Evolutionary conservation across 768 basidiomycete species (phyloP), one percentile per base, ranked within the genome.

Genomic region (Trametes cingulata): DNA sequence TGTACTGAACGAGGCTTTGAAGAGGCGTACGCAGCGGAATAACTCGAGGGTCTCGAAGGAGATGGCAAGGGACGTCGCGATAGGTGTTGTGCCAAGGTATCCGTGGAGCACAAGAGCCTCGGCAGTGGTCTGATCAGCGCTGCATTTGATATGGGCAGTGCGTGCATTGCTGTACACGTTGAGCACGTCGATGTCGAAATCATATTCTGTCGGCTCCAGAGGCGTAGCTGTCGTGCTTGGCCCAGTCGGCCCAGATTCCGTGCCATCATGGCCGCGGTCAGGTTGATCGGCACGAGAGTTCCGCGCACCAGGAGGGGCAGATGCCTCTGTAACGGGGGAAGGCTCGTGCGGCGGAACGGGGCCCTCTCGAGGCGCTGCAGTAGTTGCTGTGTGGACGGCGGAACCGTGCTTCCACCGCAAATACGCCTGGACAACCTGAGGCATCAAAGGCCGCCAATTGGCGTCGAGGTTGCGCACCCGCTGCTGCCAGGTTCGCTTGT

Each of bases 11-110:
- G 67, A 68, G 0, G 62, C 45, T 50, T 66, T 64, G 24, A 52
- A 40, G 6, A 54, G 48, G 8, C 55, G 51, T 9, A 65, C 9
- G 6, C 54, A 54, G 15, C 56, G 56, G 19, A 63, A 50, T 1
- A 65, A 52, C 25, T 65, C 60, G 2, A 68, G 56, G 8, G 67
- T 66, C 33, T 50, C 36, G 52, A 64, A n/a, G 35, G 65, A 65
- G n/a, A 66, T 55, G 0, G 65, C 62, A 20, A 64, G 35, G 10
- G 62, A 50, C 6, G 63, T 60, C 3, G 19, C 4, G 20, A 56
- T 36, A 5, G 55, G 65, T 6, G 47, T 33, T 25, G 42, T 64
- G 6, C 43, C 54, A 37, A 67, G 51, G 43, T 56, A 64, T 1
- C 65, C 61, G 42, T 42, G 17, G 2, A 6, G 19, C 14, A 52